Evolutionary conservation across 345 rosid species (phyloP).

Genomic region (Ricinus communis): DNA sequence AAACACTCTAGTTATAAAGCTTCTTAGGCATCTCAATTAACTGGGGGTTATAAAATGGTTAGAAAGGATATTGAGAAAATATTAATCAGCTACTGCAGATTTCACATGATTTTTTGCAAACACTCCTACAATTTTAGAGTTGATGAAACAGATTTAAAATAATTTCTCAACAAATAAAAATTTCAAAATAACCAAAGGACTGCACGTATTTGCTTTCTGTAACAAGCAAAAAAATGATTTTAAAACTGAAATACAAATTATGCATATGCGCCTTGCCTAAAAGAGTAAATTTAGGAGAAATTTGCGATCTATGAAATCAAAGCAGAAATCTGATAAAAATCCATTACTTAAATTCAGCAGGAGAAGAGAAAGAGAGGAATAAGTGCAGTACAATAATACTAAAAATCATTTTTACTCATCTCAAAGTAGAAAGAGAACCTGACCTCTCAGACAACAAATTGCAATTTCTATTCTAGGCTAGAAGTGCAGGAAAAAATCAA

Average conservation of each 20-base stretch:
- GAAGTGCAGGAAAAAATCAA: too few species aligned
- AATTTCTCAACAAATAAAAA: background rate
- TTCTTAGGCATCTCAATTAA: conserved; percentile 5
- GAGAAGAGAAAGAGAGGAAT: too few species aligned
- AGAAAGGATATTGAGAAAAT: background rate
- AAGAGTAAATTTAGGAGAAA: background rate
- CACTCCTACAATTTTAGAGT: background rate
- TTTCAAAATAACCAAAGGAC: background rate
- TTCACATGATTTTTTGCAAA: too few species aligned
- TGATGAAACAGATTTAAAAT: background rate
- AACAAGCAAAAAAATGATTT: background rate
- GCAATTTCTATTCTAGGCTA: background rate
- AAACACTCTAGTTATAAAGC: conserved; percentile 1
- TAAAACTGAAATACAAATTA: background rate
- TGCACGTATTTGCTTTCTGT: background rate
- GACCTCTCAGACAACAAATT: too few species aligned
- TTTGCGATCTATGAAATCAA: too few species aligned
- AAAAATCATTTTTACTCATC: background rate
- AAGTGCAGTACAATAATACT: too few species aligned
- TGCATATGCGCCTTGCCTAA: background rate
- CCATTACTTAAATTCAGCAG: too few species aligned
- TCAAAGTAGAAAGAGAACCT: background rate
- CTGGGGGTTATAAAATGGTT: background rate
- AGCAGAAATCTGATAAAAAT: background rate
- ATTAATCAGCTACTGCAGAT: background rate